Conservation (phyloP, 73 alveolate genomes). For the Blepharisma japonicum region DNA sequence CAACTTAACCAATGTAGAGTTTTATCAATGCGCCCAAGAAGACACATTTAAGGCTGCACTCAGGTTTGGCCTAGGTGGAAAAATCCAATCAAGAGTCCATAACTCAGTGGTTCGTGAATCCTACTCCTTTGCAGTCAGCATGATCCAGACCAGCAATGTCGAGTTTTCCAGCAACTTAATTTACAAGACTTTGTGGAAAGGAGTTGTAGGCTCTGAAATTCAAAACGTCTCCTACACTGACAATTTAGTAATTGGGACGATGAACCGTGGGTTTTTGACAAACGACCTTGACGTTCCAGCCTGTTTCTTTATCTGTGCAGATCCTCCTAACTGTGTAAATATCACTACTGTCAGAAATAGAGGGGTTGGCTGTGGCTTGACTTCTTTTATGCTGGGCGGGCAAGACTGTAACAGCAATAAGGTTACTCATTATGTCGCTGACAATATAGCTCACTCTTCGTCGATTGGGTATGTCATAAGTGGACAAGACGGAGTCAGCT, state of each 20-base stretch:
- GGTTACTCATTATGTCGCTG: neutral
- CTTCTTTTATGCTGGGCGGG: neutral
- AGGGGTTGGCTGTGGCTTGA: neutral
- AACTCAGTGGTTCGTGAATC: neutral
- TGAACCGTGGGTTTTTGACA: neutral
- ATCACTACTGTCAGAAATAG: neutral
- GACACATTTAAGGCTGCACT: conserved; percentile 8
- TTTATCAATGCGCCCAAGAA: conserved; percentile 6
- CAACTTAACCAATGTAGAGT: neutral
- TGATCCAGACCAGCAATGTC: neutral
- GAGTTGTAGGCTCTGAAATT: neutral
- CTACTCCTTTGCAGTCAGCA: neutral
- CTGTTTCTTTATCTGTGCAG: neutral
- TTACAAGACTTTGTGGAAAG: neutral
- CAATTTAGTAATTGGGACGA: neutral
- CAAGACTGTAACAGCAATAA: neutral
- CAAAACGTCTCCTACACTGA: neutral
- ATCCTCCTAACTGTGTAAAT: neutral
- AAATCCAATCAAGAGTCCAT: neutral
- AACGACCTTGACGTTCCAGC: neutral
- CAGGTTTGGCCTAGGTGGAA: neutral
- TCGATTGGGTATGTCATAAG: neutral
- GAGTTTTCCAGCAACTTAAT: neutral
- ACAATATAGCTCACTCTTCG: neutral
- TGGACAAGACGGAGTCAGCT: neutral